Base-by-base conservation (phyloP, 2,329 filamentous ascomycete species). In the Clonostachys solani region DNA sequence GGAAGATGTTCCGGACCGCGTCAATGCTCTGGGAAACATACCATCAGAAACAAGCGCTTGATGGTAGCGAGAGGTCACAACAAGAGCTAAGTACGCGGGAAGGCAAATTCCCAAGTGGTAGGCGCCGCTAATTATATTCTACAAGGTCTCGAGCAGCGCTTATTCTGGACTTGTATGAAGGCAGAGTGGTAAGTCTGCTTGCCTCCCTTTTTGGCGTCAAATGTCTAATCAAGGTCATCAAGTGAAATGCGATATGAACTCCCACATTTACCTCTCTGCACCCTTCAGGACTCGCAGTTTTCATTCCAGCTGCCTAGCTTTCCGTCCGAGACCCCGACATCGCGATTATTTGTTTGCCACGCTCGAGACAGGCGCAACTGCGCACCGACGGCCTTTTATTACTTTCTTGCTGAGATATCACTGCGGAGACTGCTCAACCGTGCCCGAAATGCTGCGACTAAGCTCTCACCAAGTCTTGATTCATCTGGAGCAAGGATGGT, bases 381-480 rank as follows among this genome's bases (percentile, higher is more conserved):
- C 13, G 43, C 48, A 7, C 48, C 50, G 5, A 45, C 46, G 16
- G 50, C 50, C 5, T 45, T 50, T 29, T 52, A 52, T 33, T 90
- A 90, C 60, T 90, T 90, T 54, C 68, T 90, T 34, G 86, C 86
- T 36, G 86, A 90, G 58, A 89, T 91, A 46, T 86, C 86, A 5
- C 69, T 91, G 8, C 78, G 86, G 37, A 74, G 87, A 46, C 75
- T 90, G 4, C 75, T 90, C 54, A 88, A 89, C 61, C 77, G 85
- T 48, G 49, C 50, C 8, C 50, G 50, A 12, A 41, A 46, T 16
- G 50, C 50, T 1, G 50, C 47, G 17, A 49, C 50, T 5, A 42
- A 42, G 17, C 48, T 52, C 83, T 87, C 57, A 86, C 82, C 67
- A 82, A 87, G 87, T 56, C 84, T 89, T 52, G 88, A 88, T 61